Base-by-base conservation (phyloP, 768 basidiomycete species). In the Leucocoprinus birnbaumii region DNA sequence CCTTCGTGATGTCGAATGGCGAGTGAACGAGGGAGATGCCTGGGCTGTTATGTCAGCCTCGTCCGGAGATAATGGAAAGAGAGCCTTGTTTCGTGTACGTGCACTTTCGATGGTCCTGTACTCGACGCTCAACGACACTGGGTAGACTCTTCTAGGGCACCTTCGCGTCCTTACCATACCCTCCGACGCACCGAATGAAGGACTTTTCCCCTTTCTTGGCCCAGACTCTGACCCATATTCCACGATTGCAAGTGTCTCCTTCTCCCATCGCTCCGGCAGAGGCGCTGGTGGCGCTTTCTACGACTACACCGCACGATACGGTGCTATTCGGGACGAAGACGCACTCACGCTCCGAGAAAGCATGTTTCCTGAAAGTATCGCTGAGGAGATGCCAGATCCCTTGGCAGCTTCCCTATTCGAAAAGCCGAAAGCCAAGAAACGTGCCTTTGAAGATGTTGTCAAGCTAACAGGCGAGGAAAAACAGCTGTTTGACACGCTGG, bases 221-320 rank as follows among this genome's bases (percentile, higher is more conserved):
- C 47, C 63, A 19, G 52, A 67, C 18, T 61, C 64, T 14, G 80
- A 89, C 59, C 75, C 85, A 0, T 79, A 78, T 57, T 63, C 74
- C 7, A 68, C 68, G 27, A 64, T 90, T 31, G 72, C 77, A 14
- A 66, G 84, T 31, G 87, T 91, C 8, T 84, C 86, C 0, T 91
- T 90, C 58, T 78, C 84, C 0, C 84, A 88, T 57, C 78, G 84
- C 16, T 73, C 78, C 43, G 54, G 60, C 1, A 73, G 78, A 18
- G 73, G 74, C 1, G 71, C 77, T 0, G 82, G 82, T 0, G 85
- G 87, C 7, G 89, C 80, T 10, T 98, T 98, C 71, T 89, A 89
- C 57, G 95, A 98, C 70, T 97, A 89, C 64, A 89, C 93, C 0
- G 93, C 94, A 2, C 84, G 94, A 2, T 98, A 98, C 65, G 93